A percentile compares a stretch with the other conserved stretches of the same genome.
phyloP scores from a whole-genome alignment of 2,329 filamentous ascomycete genomes.

The Talaromyces sp. region DNA sequence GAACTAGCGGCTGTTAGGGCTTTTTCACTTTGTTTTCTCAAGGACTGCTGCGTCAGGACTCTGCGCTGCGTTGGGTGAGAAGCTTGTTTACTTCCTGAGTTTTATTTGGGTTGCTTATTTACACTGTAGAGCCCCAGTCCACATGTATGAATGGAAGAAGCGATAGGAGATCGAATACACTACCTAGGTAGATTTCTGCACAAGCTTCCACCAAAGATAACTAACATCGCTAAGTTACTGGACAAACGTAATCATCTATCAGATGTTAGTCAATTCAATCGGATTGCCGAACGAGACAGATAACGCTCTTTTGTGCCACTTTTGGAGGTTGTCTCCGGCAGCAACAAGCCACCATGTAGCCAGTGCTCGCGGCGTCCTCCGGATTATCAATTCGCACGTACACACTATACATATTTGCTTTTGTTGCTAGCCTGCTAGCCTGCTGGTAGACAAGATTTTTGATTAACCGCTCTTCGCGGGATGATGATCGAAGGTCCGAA shows the following conservation, averaged over 20 bases:
- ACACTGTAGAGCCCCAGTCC: too few relatives aligned
- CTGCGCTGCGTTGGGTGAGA: not conserved
- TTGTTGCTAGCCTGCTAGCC: not conserved
- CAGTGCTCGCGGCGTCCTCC: not conserved
- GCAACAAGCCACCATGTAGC: not conserved
- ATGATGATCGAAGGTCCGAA: not conserved
- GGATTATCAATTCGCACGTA: not conserved
- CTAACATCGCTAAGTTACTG: not conserved
- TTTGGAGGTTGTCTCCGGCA: not conserved
- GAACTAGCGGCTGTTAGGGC: not conserved
- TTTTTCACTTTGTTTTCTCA: not conserved
- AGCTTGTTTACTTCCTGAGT: not conserved
- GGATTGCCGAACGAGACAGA: conserved; percentile 2
- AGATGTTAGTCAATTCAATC: conserved; percentile 1
- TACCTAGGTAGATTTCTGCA: not conserved
- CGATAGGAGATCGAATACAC: not conserved
- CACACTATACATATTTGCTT: not conserved
- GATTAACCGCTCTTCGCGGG: conserved; percentile 3
- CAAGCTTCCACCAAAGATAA: not conserved
- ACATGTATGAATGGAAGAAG: not conserved
- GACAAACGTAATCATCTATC: not conserved
- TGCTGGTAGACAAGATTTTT: not conserved
- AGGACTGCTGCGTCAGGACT: not conserved
- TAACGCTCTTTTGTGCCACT: not conserved
- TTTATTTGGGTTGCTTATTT: not conserved